These are phyloP conservation scores for Phaseolus coccineus DNA, from an alignment of 331 rosid species.

Conservation along the genomic window DNA sequence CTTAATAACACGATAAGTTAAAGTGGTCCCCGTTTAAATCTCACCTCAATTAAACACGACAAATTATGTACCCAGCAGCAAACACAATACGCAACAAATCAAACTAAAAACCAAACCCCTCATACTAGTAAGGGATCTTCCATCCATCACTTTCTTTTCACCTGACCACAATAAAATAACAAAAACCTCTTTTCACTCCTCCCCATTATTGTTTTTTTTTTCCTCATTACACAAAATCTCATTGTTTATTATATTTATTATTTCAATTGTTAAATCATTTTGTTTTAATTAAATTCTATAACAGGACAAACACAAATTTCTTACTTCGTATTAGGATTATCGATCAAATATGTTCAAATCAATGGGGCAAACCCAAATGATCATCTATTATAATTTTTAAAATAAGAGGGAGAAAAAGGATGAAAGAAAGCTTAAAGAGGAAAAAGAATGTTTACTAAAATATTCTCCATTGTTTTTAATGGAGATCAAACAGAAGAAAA, in stretches of 20 bases:
- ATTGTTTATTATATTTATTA: not conserved
- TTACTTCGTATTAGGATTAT: too few species aligned
- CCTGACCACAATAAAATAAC: conserved; percentile 3
- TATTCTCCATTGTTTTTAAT: not conserved
- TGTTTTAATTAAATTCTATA: not conserved
- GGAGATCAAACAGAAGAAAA: not conserved
- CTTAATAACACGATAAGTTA: conserved; percentile 7
- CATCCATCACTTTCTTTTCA: conserved; percentile 29
- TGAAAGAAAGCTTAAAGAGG: too few species aligned
- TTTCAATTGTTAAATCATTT: not conserved
- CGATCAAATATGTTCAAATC: too few species aligned
- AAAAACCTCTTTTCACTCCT: not conserved
- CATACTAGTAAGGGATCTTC: conserved; percentile 17
- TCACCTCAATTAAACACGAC: not conserved
- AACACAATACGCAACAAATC: not conserved
- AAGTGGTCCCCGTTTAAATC: conserved; percentile 47
- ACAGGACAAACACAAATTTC: not conserved
- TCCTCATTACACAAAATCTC: conserved; percentile 2
- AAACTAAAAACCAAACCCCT: not conserved
- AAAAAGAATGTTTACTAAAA: too few species aligned
- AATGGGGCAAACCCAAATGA: too few species aligned
- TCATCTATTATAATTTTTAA: too few species aligned
- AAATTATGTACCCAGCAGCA: conserved; percentile 2
- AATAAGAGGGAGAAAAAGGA: too few species aligned
- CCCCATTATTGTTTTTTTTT: not conserved